Base-by-base conservation (phyloP, 495 filamentous ascomycete genomes). In the Penicillium mononematosum region DNA sequence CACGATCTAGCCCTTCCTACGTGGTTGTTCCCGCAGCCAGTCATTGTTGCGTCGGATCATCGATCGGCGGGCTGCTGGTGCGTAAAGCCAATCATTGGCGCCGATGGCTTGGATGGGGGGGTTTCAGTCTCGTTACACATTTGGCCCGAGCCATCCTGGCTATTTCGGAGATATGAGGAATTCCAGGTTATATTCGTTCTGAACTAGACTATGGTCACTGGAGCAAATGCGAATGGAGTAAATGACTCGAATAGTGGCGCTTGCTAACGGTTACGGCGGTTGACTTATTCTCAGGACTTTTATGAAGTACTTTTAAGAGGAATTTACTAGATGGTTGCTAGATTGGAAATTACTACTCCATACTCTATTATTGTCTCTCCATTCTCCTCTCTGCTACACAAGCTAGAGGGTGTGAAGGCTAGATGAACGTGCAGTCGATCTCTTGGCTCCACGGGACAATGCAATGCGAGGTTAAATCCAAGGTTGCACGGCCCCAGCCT, bases 371-470 rank as follows among this genome's bases (percentile, higher is more conserved):
- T 38, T 38, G 36, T 38, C 20, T 36, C 19, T 24, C 20, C 11
- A 22, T 50, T 11, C 50, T 22, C 36, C 25, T 17, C 25, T 29
- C 32, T 48, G 27, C 45, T 42, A 42, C 56, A 41, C 43, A 20
- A 53, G n/a, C 49, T 53, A 52, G 47, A 22, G 48, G 47, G 56
- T 45, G 56, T 31, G 22, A 17, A 55, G 48, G 58, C 46, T 55
- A 62, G 58, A 67, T 69, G 66, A 62, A 69, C 66, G 66, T 69
- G 66, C 66, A 69, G 66, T 64, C 66, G 66, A 69, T 69, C 66
- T 65, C 57, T 60, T 66, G 55, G 55, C 47, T 55, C 55, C 56
- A 61, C 66, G 62, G 64, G 60, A 68, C 60, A 69, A 69, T 69
- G 66, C 66, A 69, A 69, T 69, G 66, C 66, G 64, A 69, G 66